Base-by-base conservation (phyloP, 495 filamentous ascomycete species). In the Neurospora sp. region DNA sequence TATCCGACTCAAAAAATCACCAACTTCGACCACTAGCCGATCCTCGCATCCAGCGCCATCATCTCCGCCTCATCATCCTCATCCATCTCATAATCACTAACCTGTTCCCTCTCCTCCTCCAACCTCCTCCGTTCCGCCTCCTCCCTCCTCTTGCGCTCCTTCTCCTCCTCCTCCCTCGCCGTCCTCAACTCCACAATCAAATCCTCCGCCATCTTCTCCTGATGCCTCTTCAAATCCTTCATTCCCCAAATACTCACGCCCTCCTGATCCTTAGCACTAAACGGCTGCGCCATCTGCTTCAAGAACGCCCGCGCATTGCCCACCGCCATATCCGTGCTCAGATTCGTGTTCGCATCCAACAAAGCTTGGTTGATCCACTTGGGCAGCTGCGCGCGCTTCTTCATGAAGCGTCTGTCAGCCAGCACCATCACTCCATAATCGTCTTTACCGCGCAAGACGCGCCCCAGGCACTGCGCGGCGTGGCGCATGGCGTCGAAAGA, bases 401-500 rank as follows among this genome's bases (percentile, higher is more conserved):
- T 92, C 79, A 91, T 88, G 83, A 98, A 99, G 8, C 96, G 88
- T 12, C 92, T 88, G 81, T 99, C 96, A 18, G 96, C 96, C 20
- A 99, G 83, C 14, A 99, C 94, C 96, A 99, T 99, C 81, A 98
- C 91, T 4, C 96, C 96, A 83, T 99, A 99, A 80, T 99, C 96
- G 79, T 98, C 96, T 81, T 99, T 99, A 41, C 96, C 96, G 74
- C 96, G 88, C 37, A 99, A 85, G 20, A 99, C 96, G 78, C 96
- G 95, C 31, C 96, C 96, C 0, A 99, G 86, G 76, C 96, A 99
- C 78, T 99, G 96, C 16, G 96, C 94, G 48, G 96, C 96, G 79
- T 99, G 96, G 37, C 96, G 89, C 94, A 98, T 99, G 27, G 96
- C 96, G 80, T 98, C 96, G 88, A 98, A 99, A 42, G 96, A 98